Evolutionary conservation across 306 rosid species (phyloP), one percentile per base, ranked within the genome.

Genomic region (Ceratonia siliqua): DNA sequence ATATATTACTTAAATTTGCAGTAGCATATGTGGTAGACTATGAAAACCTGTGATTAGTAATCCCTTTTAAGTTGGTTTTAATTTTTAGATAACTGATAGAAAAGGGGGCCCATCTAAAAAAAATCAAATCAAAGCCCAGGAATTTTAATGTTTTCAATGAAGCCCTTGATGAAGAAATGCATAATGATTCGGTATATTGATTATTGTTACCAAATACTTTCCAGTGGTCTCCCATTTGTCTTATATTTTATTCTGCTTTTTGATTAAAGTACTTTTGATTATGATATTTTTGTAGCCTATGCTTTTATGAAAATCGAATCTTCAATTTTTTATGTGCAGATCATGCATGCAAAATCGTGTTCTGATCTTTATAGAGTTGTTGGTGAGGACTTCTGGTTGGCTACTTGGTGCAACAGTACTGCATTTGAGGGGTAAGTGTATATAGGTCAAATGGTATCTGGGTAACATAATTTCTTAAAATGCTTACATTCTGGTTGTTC

Each of bases 371-470:
- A 86, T 69, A 68, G 55, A 64, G 72, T 58, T 65, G 84, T 88
- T 32, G 93, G 90, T 18, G 85, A 86, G 84, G 89, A 86, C 82
- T 88, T 86, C 75, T 86, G 93, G 93, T 33, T 86, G 81, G 85
- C 90, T 62, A 88, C 90, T 18, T 77, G 89, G 90, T 88, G 93
- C 83, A 72, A 82, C 75, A 88, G 93, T 71, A 72, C 81, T 74
- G 90, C 86, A 53, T 70, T 80, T 76, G 86, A 84, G 81, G 90
- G 89, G 93, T 88, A 82, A 77, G 43, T 30, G 25, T 27, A 8
- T 43, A 11, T 33, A 28, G 28, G 35, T 11, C 11, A 46, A 46
- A 62, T n/a, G 24, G 35, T 49, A 42, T 66, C 28, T 39, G 12
- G 28, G 50, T 57, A 58, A 24, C 38, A 11, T 27, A 12, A 1